Evolutionary conservation across 2,329 filamentous ascomycete species (phyloP), one percentile per base, ranked within the genome.

Genomic region (Trichophyton benhamiae): DNA sequence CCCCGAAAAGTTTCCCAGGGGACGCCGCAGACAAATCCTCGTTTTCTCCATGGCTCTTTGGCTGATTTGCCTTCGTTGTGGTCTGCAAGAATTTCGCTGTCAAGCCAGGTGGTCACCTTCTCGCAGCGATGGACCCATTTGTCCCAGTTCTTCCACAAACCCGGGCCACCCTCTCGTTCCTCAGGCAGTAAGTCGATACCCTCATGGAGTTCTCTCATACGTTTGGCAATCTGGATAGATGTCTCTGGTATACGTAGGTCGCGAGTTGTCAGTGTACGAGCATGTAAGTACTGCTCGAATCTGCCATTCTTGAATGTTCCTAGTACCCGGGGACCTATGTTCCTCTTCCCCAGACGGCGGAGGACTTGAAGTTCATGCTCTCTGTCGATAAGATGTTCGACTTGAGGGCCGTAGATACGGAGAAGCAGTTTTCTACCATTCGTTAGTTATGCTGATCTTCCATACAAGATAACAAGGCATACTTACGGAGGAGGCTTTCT

Each of bases 151-250:
- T 83, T 85, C 83, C 90, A 95, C 9, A 96, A 87, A 61, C 85
- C 87, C 0, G 94, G 88, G 0, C 94, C 94, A 20, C 81, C 85
- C 41, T 88, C 82, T 58, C 85, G 82, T 74, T 99, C 94, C 41
- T 85, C 80, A 0, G 87, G 82, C 0, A 96, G 80, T 20, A 99
- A 78, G 30, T 96, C 91, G 64, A 99, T 87, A 0, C 94, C 94
- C 59, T 96, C 89, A 69, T 99, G 94, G 41, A 99, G 80, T 74
- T 99, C 94, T 65, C 91, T 83, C 90, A 99, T 96, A 58, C 94
- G 88, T 79, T 97, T 97, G 11, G 94, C 92, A 70, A 99, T 99
- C 71, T 96, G 89, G 69, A 83, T 88, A 38, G 88, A 95, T 0
- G 89, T 96, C 58, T 90, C 88, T 0, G 89, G 83, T 36, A 89